Conservation (phyloP, 352 stramenopile species). For the Pythium insidiosum region DNA sequence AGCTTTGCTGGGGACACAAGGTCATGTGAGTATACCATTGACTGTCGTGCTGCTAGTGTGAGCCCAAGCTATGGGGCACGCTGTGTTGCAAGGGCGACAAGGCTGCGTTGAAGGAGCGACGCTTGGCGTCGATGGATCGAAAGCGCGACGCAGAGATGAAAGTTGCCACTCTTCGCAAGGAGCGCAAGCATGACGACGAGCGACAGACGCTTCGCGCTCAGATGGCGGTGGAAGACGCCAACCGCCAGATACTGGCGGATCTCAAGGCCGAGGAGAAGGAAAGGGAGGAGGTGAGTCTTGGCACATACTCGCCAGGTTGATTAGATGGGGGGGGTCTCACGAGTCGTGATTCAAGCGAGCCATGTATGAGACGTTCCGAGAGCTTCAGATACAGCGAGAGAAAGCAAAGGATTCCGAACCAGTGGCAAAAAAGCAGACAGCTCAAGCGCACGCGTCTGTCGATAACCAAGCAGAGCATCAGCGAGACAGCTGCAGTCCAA, state of each 20-base stretch:
- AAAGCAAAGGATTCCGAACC: too few species aligned
- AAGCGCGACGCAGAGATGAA: slow-evolving; percentile 30
- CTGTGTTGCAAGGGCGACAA: slow-evolving; percentile 34
- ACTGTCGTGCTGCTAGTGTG: too few species aligned
- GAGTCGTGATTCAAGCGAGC: slow-evolving; percentile 16
- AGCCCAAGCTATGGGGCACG: slow-evolving; percentile 29
- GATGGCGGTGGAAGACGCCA: slow-evolving; percentile 73
- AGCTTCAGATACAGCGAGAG: slow-evolving; percentile 24
- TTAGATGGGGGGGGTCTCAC: neutral
- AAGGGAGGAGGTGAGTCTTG: slow-evolving; percentile 49
- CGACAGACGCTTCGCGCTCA: slow-evolving; percentile 70
- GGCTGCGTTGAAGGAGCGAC: slow-evolving; percentile 23
- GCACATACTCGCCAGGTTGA: neutral
- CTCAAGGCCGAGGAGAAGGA: slow-evolving; percentile 72
- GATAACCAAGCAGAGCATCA: slow-evolving; percentile 1
- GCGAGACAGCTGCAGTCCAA: too few species aligned
- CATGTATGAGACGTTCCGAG: slow-evolving; percentile 71
- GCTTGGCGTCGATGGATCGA: slow-evolving; percentile 55
- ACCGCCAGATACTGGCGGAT: slow-evolving; percentile 61
- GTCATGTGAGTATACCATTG: too few species aligned
- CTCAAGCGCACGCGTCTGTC: too few species aligned
- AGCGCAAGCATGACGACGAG: slow-evolving; percentile 52
- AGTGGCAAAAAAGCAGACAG: neutral
- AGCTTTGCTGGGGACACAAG: too few species aligned
- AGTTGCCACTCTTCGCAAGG: slow-evolving; percentile 36